Evolutionary conservation across 2,329 filamentous ascomycete species (phyloP).

Genomic region (Xylariaceae sp.): DNA sequence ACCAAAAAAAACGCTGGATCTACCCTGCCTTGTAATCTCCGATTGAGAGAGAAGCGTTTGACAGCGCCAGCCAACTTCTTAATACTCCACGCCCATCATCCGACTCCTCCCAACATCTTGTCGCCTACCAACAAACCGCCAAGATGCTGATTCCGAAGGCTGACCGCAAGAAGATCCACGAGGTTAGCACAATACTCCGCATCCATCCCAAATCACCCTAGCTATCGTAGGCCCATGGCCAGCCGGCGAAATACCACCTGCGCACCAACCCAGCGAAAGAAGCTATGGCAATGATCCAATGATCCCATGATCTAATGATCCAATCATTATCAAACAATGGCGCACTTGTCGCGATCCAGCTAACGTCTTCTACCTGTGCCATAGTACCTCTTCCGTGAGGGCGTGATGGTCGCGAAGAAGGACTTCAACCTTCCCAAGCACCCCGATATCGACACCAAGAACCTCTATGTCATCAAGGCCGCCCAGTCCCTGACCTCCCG

Average conservation of each 20-base stretch:
- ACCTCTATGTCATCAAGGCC: constrained; percentile 99
- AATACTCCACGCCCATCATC: constrained; percentile 30
- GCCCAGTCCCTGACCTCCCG: constrained; percentile 96
- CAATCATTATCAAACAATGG: not conserved
- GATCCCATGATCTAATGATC: too few species aligned
- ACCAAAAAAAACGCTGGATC: constrained; percentile 30
- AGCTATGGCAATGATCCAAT: constrained; percentile 5
- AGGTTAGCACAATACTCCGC: constrained; percentile 38
- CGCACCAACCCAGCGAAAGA: constrained; percentile 10
- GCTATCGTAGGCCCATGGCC: not conserved
- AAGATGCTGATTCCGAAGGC: constrained; percentile 99
- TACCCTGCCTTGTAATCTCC: constrained; percentile 27
- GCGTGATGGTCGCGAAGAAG: constrained; percentile 96
- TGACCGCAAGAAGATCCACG: constrained; percentile 99
- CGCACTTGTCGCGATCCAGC: constrained; percentile 13
- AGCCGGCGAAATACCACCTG: constrained; percentile 1
- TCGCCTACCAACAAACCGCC: constrained; percentile 41
- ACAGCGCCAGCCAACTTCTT: constrained; percentile 20
- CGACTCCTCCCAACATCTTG: constrained; percentile 47
- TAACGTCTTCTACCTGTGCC: constrained; percentile 28
- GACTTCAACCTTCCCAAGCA: constrained; percentile 98
- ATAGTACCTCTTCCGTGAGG: constrained; percentile 93
- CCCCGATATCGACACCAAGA: constrained; percentile 98
- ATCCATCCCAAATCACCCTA: not conserved
- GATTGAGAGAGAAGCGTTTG: constrained; percentile 15